Evolutionary conservation across 1,139 yeast species (phyloP).

Genomic region (Arxiozyma telluris): DNA sequence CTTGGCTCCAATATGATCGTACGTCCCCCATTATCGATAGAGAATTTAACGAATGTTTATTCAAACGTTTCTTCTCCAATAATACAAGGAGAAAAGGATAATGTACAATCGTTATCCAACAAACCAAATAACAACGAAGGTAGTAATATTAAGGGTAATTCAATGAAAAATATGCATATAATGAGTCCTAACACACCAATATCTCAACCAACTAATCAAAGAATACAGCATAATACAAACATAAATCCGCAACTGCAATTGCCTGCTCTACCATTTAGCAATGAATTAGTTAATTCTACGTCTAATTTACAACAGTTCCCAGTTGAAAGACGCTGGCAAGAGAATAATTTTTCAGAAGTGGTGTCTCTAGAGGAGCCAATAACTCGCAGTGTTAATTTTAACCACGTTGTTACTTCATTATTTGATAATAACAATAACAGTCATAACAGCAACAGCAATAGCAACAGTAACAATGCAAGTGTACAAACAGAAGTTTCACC

Average conservation of each 20-base stretch:
- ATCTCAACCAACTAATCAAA: neutral
- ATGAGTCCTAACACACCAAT: neutral
- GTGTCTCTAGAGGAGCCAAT: neutral
- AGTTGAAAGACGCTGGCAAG: neutral
- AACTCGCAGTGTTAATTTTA: neutral
- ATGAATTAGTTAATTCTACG: neutral
- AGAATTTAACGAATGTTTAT: neutral
- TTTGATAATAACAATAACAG: neutral
- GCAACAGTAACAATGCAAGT: neutral
- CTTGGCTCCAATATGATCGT: neutral
- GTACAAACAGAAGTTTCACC: conserved; percentile 18
- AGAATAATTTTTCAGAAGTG: neutral
- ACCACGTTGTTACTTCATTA: neutral
- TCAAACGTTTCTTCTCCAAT: neutral
- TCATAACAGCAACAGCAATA: neutral
- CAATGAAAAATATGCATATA: neutral
- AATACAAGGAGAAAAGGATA: neutral
- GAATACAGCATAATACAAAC: neutral
- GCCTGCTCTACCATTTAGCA: neutral
- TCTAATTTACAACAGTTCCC: neutral
- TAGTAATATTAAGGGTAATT: no score
- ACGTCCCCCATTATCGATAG: conserved; percentile 4
- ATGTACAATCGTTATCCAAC: neutral
- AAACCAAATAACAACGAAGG: neutral
- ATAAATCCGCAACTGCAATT: neutral